phyloP scores from a whole-genome alignment of 1,284 basidiomycete species.

The Takashimella koratensis region DNA sequence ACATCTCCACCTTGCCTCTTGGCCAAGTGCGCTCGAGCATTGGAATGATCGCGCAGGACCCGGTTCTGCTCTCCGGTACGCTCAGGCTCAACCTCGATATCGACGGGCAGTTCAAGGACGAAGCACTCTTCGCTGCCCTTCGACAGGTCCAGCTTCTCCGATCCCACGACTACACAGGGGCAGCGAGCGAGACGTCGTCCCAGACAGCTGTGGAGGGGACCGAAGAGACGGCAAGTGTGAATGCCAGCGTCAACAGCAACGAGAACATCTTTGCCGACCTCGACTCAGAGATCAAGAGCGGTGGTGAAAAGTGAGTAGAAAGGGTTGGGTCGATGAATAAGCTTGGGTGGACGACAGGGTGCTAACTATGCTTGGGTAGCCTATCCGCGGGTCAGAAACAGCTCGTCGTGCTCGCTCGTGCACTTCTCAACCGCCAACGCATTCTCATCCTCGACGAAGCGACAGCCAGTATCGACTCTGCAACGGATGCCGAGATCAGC shows the following conservation, averaged over 20 bases:
- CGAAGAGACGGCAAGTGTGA: too few species aligned
- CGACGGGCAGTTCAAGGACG: slow-evolving; percentile 30
- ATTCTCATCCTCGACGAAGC: slow-evolving; percentile 55
- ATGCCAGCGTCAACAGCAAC: slow-evolving; percentile 6
- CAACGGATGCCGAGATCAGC: slow-evolving; percentile 50
- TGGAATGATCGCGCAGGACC: slow-evolving; percentile 41
- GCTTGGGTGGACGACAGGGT: too few species aligned
- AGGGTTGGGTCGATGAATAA: not conserved
- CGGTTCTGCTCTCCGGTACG: slow-evolving; percentile 45
- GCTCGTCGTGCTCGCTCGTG: slow-evolving; percentile 54
- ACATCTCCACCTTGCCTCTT: slow-evolving; percentile 27
- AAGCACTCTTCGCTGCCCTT: slow-evolving; percentile 31
- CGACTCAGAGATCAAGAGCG: slow-evolving; percentile 34
- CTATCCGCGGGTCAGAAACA: slow-evolving; percentile 57
- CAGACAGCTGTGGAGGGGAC: not conserved
- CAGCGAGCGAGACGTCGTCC: not conserved
- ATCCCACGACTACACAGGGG: not conserved
- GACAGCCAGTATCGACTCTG: slow-evolving; percentile 49
- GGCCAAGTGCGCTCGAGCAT: slow-evolving; percentile 28
- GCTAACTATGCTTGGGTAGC: too few species aligned
- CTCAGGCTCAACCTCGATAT: slow-evolving; percentile 46
- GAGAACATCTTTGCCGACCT: slow-evolving; percentile 27
- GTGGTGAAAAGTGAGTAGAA: slow-evolving; percentile 32
- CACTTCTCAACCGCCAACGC: slow-evolving; percentile 50
- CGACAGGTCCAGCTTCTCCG: slow-evolving; percentile 37